Evolutionary conservation across 495 filamentous ascomycete genomes (phyloP).

Genomic region (Lophium mytilinum): DNA sequence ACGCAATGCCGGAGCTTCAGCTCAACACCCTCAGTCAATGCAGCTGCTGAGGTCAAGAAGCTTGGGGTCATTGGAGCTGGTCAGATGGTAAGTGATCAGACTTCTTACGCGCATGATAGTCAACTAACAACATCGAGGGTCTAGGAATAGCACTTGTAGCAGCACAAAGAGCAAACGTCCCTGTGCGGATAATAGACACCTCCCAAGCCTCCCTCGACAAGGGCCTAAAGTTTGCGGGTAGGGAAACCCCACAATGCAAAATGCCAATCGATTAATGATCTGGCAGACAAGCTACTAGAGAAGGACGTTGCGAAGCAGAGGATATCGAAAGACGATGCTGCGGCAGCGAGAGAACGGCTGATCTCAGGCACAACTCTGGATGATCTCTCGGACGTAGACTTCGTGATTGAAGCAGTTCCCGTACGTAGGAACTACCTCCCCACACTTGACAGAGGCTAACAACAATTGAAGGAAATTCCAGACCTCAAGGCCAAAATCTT

Average conservation of each 20-base stretch:
- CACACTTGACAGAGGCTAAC: not conserved
- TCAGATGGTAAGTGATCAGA: slow-evolving; percentile 54
- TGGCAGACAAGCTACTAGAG: slow-evolving; percentile 69
- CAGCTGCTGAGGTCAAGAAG: slow-evolving; percentile 70
- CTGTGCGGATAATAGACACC: slow-evolving; percentile 80
- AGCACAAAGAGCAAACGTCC: slow-evolving; percentile 72
- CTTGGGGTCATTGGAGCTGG: slow-evolving; percentile 92
- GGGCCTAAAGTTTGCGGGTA: slow-evolving; percentile 70
- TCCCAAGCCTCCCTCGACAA: slow-evolving; percentile 85
- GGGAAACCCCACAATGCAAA: not conserved
- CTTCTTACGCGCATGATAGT: not conserved
- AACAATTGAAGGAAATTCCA: slow-evolving; percentile 55
- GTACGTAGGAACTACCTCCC: slow-evolving; percentile 14
- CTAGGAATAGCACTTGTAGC: slow-evolving; percentile 95
- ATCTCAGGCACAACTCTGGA: slow-evolving; percentile 64
- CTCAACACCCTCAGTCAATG: slow-evolving; percentile 36
- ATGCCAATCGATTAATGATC: slow-evolving; percentile 25
- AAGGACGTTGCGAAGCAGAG: slow-evolving; percentile 84
- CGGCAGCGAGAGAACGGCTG: slow-evolving; percentile 59
- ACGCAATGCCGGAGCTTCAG: slow-evolving; percentile 44
- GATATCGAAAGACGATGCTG: slow-evolving; percentile 70
- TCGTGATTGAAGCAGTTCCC: slow-evolving; percentile 95
- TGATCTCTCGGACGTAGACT: slow-evolving; percentile 77
- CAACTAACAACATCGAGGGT: slow-evolving; percentile 51
- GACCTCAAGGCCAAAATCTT: slow-evolving; percentile 83